These are phyloP conservation scores for Citrus hindsii DNA, from an alignment of 345 rosid species.

Conservation along the genomic window DNA sequence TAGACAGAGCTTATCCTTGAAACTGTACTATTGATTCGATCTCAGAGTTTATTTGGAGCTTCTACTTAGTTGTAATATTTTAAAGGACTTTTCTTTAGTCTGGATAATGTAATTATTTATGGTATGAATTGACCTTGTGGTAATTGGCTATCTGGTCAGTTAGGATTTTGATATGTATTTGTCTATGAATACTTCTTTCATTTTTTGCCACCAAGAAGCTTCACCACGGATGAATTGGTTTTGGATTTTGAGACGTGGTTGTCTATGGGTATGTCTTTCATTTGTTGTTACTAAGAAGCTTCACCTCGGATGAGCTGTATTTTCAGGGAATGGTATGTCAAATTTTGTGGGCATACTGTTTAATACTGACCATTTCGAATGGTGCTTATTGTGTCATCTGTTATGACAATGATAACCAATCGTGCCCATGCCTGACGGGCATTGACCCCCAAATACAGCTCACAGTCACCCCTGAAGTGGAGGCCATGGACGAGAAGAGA, in stretches of 20 bases:
- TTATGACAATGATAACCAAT: not conserved
- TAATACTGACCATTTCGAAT: slow-evolving; percentile 10
- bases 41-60: not conserved
- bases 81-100: not conserved
- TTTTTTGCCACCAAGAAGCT: not conserved
- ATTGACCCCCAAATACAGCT: slow-evolving; percentile 16
- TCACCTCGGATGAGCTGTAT: not conserved
- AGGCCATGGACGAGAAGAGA: not conserved
- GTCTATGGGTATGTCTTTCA: not conserved
- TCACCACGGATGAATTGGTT: not conserved
- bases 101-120: not conserved
- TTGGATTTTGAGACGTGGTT: not conserved
- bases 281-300: not conserved
- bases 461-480: slow-evolving; percentile 1
- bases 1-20: not conserved
- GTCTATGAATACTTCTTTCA: not conserved
- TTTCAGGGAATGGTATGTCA: slow-evolving; percentile 24
- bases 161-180: not conserved
- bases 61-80: not conserved
- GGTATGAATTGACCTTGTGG: not conserved
- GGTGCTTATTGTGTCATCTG: slow-evolving; percentile 8
- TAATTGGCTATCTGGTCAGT: not conserved
- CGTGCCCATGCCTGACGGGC: slow-evolving; percentile 8
- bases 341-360: slow-evolving; percentile 12
- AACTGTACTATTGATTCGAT: not conserved